Base-by-base conservation (phyloP, 2,329 filamentous ascomycete genomes). In the Monosporascus sp. region DNA sequence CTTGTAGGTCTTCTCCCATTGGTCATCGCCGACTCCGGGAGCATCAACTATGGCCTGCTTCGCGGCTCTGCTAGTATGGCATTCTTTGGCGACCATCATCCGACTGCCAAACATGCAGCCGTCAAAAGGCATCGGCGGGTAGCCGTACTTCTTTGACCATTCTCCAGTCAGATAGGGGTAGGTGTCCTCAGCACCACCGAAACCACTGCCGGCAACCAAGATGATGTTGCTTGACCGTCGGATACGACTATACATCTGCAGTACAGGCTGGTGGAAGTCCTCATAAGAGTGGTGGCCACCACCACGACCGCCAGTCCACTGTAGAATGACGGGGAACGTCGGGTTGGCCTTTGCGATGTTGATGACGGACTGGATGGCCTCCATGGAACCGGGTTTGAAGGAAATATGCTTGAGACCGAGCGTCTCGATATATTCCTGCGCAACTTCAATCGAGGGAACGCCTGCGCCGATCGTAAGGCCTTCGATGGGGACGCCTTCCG, bases 261-360 rank as follows among this genome's bases (percentile, higher is more conserved):
- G 77, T 45, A 97, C 87, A 5, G 92, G 92, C 66, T 92, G 86
- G 71, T 96, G 92, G 80, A 97, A 96, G 70, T 97, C 92, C 70
- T 97, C 92, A 58, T 87, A 96, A 1, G 91, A 96, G 75, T 97
- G 92, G 71, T 96, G 92, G 53, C 92, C 92, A 75, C 92, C 92
- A 60, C 91, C 92, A 72, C 92, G 88, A 41, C 92, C 92, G 68
- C 92, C 92, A 55, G 92, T 97, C 92, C 92, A 97, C 73, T 97
- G 92, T 57, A 96, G 77, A 51, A 96, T 85, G 50, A 96, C 83
- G n/a, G 92, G 92, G 79, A 97, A 96, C 28, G 83, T 86, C 2
- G 92, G 91, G 70, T 96, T 94, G n/a, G 90, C 89, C 73, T 89
- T 94, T 59, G 92, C 91, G 65, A 97, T 92, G 72, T 95, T 94